These are phyloP conservation scores for Arthroderma sp. DNA, from an alignment of 2,329 filamentous ascomycete genomes.

Conservation along the genomic window DNA sequence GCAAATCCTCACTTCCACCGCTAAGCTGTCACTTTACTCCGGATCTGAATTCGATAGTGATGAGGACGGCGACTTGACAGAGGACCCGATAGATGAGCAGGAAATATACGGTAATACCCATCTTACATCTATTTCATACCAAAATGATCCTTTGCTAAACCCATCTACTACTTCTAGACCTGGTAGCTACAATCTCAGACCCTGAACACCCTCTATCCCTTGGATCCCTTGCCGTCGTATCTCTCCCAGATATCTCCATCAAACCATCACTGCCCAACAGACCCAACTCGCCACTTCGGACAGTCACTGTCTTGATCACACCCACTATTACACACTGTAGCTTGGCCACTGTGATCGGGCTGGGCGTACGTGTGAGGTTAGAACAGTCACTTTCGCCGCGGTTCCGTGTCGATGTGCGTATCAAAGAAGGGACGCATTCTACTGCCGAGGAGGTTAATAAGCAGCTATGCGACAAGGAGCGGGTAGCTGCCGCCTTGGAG, in stretches of 20 bases:
- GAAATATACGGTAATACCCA: slow-evolving; percentile 68
- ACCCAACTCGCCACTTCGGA: slow-evolving; percentile 49
- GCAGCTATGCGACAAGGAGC: slow-evolving; percentile 90
- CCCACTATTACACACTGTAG: slow-evolving; percentile 96
- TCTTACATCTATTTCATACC: neutral
- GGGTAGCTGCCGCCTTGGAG: slow-evolving; percentile 86
- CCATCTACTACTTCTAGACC: slow-evolving; percentile 42
- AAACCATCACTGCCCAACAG: slow-evolving; percentile 49
- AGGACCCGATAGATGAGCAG: slow-evolving; percentile 87
- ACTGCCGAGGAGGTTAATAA: slow-evolving; percentile 95
- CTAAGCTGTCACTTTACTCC: slow-evolving; percentile 36
- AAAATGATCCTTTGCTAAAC: neutral
- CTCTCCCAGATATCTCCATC: slow-evolving; percentile 85
- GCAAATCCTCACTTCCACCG: no score
- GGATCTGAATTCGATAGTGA: slow-evolving; percentile 28
- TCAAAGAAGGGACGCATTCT: slow-evolving; percentile 91
- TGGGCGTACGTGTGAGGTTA: slow-evolving; percentile 80
- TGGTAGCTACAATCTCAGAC: slow-evolving; percentile 89
- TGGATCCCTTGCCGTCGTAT: slow-evolving; percentile 86
- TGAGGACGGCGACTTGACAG: slow-evolving; percentile 42
- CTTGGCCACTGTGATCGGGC: slow-evolving; percentile 86
- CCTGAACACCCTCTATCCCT: slow-evolving; percentile 92
- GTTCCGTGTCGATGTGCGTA: slow-evolving; percentile 81
- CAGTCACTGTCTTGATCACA: slow-evolving; percentile 77
- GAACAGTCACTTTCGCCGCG: slow-evolving; percentile 84